phyloP scores from a whole-genome alignment of 2,329 filamentous ascomycete genomes.

The Penicillium sclerotigenum region DNA sequence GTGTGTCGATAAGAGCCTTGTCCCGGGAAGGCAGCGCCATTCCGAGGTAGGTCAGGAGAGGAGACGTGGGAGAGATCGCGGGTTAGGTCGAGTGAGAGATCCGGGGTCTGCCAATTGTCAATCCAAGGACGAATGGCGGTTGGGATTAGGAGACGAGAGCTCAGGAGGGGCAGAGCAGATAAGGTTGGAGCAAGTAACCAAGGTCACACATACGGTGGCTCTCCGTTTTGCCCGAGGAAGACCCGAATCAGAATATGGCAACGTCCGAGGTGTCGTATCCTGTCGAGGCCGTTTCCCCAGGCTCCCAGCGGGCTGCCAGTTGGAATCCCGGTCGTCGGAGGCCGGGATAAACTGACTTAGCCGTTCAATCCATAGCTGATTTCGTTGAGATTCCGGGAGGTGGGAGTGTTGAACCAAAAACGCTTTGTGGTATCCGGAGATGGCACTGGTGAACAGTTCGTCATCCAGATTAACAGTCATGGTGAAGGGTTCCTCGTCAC shows the following conservation, averaged over 20 bases:
- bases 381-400: constrained; percentile 41
- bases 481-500: constrained; percentile 21
- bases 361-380: constrained; percentile 41
- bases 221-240: constrained; percentile 43
- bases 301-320: constrained; percentile 27
- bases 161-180: constrained; percentile 23
- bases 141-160: constrained; percentile 26
- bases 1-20: constrained; percentile 31
- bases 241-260: constrained; percentile 37
- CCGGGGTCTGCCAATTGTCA: constrained; percentile 45
- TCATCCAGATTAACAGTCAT: constrained; percentile 40
- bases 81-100: constrained; percentile 33
- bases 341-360: constrained; percentile 40
- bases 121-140: constrained; percentile 35
- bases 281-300: constrained; percentile 44
- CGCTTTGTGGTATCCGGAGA: constrained; percentile 41
- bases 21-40: constrained; percentile 26
- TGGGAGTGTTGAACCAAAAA: constrained; percentile 44
- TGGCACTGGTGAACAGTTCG: constrained; percentile 41
- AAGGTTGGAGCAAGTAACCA: constrained; percentile 38
- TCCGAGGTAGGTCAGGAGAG: constrained; percentile 28
- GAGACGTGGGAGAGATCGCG: constrained; percentile 32
- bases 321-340: constrained; percentile 18
- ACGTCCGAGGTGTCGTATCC: constrained; percentile 38
- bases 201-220: constrained; percentile 46